phyloP scores from a whole-genome alignment of 2,329 filamentous ascomycete genomes.

The Fusarium foetens region DNA sequence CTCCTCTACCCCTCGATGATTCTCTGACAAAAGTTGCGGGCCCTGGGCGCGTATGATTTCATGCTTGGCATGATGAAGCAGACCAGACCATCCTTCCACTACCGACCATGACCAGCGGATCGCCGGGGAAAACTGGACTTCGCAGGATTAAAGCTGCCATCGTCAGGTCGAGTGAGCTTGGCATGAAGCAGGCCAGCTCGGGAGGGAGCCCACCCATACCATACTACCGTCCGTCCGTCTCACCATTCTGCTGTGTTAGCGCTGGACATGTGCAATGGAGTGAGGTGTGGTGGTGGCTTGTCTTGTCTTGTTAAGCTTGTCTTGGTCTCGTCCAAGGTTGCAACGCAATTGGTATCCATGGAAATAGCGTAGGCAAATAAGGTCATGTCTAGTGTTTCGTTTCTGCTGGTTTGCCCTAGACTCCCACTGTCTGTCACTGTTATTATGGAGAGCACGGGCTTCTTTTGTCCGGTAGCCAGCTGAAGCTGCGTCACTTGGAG shows the following conservation, averaged over 20 bases:
- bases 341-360: slow-evolving; percentile 15
- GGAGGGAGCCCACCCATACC: slow-evolving; percentile 26
- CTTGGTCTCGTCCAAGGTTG: slow-evolving; percentile 16
- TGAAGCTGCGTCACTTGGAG: slow-evolving; percentile 43
- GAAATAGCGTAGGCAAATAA: slow-evolving; percentile 16
- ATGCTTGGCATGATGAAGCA: slow-evolving; percentile 38
- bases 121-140: slow-evolving; percentile 14
- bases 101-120: slow-evolving; percentile 17
- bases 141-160: slow-evolving; percentile 12
- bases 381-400: slow-evolving; percentile 24
- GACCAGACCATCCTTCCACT: slow-evolving; percentile 12
- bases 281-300: slow-evolving; percentile 8
- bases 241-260: slow-evolving; percentile 19
- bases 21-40: slow-evolving; percentile 29
- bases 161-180: slow-evolving; percentile 17
- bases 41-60: slow-evolving; percentile 41
- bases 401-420: slow-evolving; percentile 29
- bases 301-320: slow-evolving; percentile 9
- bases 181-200: slow-evolving; percentile 4
- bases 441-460: slow-evolving; percentile 13
- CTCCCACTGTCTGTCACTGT: slow-evolving; percentile 16
- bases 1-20: slow-evolving; percentile 36
- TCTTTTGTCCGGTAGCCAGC: slow-evolving; percentile 21
- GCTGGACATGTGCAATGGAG: slow-evolving; percentile 12
- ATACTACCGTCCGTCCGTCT: background rate